phyloP scores from a whole-genome alignment of 163 green algal genomes.

The Coccomyxa subellipsoidea region DNA sequence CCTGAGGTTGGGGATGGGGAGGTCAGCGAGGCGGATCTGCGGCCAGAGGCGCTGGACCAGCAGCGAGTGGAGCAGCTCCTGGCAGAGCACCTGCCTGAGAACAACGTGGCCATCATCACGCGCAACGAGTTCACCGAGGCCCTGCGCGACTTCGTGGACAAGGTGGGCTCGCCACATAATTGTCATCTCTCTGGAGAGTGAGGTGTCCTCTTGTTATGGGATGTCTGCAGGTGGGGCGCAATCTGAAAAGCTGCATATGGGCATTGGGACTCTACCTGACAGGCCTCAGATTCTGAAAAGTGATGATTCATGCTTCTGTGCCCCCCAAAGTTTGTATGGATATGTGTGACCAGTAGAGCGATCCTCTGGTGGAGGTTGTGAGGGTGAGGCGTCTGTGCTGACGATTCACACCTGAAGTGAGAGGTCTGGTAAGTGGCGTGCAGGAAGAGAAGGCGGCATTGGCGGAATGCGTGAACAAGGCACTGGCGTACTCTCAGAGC shows the following conservation, averaged over 20 bases:
- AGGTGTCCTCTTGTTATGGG: not conserved
- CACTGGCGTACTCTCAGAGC: slow-evolving; percentile 14
- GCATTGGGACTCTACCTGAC: not conserved
- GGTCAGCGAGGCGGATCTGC: slow-evolving; percentile 8
- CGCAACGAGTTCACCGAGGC: slow-evolving; percentile 56
- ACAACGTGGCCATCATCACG: slow-evolving; percentile 59
- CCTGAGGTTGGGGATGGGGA: not conserved
- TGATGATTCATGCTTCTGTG: no score
- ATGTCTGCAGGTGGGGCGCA: not conserved
- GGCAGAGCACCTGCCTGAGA: slow-evolving; percentile 42
- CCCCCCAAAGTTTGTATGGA: not conserved
- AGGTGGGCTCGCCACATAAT: slow-evolving; percentile 34
- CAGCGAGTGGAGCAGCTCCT: slow-evolving; percentile 59
- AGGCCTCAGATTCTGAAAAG: no score
- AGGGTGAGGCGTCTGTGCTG: not conserved
- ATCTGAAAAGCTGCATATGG: not conserved
- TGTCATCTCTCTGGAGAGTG: slow-evolving; percentile 5
- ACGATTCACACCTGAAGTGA: no score
- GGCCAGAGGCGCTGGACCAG: slow-evolving; percentile 79
- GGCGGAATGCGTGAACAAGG: slow-evolving; percentile 39
- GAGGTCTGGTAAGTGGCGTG: not conserved
- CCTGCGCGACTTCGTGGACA: slow-evolving; percentile 92
- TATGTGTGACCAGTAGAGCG: not conserved
- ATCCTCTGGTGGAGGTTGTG: not conserved
- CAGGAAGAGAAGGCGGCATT: slow-evolving; percentile 53